Evolutionary conservation across 2,329 filamentous ascomycete genomes (phyloP).

Genomic region (Sclerotinia subarctica): DNA sequence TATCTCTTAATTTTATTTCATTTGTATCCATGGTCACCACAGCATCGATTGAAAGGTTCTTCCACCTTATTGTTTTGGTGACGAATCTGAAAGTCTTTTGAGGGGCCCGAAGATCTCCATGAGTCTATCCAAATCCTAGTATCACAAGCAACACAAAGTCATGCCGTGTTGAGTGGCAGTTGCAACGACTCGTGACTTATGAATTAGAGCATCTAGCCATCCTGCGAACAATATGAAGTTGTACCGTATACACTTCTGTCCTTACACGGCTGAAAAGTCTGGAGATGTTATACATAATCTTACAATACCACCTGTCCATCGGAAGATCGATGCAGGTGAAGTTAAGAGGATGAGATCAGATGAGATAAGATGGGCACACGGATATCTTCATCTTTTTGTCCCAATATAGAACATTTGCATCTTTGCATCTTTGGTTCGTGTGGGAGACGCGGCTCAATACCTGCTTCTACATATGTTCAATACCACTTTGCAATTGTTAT

Average conservation of each 20-base stretch:
- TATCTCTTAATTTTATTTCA: not conserved
- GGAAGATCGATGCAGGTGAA: constrained; percentile 12
- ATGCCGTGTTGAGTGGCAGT: constrained; percentile 9
- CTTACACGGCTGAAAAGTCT: constrained; percentile 7
- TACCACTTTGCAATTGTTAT: not conserved
- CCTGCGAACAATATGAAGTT: not conserved
- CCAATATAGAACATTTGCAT: not conserved
- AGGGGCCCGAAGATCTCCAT: not conserved
- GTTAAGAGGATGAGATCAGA: constrained; percentile 12
- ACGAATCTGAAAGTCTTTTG: not conserved
- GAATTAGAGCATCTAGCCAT: constrained; percentile 5
- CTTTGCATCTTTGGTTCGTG: not conserved
- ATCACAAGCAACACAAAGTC: constrained; percentile 1
- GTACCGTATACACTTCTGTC: not conserved
- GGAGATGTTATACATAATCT: constrained; percentile 13
- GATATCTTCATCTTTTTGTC: not conserved
- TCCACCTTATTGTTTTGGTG: not conserved
- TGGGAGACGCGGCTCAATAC: not conserved
- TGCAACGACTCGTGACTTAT: constrained; percentile 1
- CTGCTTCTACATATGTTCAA: not conserved
- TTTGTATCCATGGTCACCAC: not conserved
- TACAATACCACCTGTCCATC: constrained; percentile 11
- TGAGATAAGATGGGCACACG: constrained; percentile 18
- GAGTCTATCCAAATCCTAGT: not conserved
- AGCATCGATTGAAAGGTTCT: not conserved